Conservation (phyloP, 108 stramenopile species). For the Pseudonitzschia multistriata region DNA sequence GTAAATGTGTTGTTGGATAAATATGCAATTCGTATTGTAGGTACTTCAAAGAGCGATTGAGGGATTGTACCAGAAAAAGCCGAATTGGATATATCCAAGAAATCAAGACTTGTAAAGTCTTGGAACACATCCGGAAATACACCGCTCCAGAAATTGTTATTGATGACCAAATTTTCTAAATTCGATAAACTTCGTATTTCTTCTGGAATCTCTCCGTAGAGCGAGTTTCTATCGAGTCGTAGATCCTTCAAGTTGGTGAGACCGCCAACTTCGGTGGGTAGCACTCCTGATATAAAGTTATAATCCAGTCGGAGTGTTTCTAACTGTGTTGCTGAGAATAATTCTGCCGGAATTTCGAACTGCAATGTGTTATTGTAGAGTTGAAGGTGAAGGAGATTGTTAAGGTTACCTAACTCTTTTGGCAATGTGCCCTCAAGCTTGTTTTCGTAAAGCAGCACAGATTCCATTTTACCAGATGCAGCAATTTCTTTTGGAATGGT, state of each 20-base stretch:
- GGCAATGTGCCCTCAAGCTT: slow-evolving; percentile 36
- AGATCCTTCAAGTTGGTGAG: slow-evolving; percentile 46
- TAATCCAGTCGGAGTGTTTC: slow-evolving; percentile 31
- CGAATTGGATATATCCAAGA: slow-evolving; percentile 68
- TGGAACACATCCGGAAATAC: slow-evolving; percentile 52
- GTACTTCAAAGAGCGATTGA: slow-evolving; percentile 53
- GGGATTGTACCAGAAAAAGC: slow-evolving; percentile 68
- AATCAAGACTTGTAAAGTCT: slow-evolving; percentile 49
- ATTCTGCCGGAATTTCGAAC: slow-evolving; percentile 28
- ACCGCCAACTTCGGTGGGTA: slow-evolving; percentile 62
- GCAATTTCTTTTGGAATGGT: slow-evolving; percentile 33
- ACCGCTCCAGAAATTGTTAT: slow-evolving; percentile 71
- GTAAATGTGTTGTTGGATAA: slow-evolving; percentile 66
- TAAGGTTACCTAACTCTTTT: slow-evolving; percentile 23
- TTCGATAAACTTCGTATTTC: slow-evolving; percentile 26
- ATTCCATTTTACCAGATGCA: slow-evolving; percentile 17
- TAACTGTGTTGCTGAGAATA: slow-evolving; percentile 30
- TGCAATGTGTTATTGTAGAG: slow-evolving; percentile 35
- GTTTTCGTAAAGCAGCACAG: slow-evolving; percentile 39
- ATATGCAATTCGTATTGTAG: slow-evolving; percentile 59
- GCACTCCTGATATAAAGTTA: slow-evolving; percentile 41
- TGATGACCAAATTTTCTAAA: slow-evolving; percentile 37
- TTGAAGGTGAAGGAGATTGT: slow-evolving; percentile 28
- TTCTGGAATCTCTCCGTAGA: slow-evolving; percentile 59
- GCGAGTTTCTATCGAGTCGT: slow-evolving; percentile 60